Conservation (phyloP, 83 land plant genomes). For the Picea abies region DNA sequence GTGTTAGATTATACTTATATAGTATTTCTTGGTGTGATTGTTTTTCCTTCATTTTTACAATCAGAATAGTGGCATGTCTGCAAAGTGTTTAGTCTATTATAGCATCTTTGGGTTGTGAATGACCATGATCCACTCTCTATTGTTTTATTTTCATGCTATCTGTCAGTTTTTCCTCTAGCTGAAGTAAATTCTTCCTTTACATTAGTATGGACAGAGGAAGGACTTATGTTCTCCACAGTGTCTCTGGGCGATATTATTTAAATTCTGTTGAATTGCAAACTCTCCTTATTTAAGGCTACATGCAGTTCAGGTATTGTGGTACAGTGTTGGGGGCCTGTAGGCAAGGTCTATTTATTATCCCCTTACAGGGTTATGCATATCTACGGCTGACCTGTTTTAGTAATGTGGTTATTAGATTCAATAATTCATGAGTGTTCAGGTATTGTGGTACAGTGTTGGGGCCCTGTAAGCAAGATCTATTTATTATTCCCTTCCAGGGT, state of each 20-base stretch:
- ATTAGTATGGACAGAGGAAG: neutral
- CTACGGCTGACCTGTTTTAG: neutral
- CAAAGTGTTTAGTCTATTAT: too few relatives aligned
- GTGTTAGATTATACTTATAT: neutral
- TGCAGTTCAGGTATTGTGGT: too few relatives aligned
- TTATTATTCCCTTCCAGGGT: neutral
- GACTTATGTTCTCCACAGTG: neutral
- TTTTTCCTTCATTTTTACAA: neutral
- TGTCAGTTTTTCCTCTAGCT: neutral
- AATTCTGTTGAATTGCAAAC: neutral
- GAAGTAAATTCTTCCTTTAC: neutral
- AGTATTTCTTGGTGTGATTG: neutral
- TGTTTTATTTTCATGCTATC: neutral
- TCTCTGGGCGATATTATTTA: neutral
- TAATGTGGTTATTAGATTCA: neutral
- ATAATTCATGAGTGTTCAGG: too few relatives aligned
- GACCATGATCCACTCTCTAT: neutral
- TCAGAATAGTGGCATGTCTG: neutral
- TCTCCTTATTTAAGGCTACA: neutral
- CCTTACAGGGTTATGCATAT: neutral
- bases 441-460: too few relatives aligned
- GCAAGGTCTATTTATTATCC: neutral
- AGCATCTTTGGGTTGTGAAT: neutral
- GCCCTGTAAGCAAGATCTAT: neutral
- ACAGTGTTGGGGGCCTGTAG: too few relatives aligned